Evolutionary conservation across 352 stramenopile species (phyloP).

Genomic region (Phytophthora megakarya): DNA sequence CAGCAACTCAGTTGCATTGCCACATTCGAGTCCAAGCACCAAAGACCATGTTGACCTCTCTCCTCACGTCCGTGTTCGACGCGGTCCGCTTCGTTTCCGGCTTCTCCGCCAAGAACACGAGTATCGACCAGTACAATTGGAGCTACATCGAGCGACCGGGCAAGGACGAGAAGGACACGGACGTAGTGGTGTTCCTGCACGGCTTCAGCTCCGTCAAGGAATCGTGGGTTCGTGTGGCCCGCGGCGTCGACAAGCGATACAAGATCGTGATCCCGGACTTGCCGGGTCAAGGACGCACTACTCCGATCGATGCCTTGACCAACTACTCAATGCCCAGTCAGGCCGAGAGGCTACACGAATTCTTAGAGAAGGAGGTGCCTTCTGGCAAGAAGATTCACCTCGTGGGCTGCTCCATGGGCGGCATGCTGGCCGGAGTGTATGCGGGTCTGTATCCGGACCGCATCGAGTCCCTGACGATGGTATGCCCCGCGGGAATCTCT

Average conservation of each 20-base stretch:
- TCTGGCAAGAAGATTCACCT: slow-evolving; percentile 68
- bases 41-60: slow-evolving; percentile 23
- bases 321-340: slow-evolving; percentile 65
- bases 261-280: slow-evolving; percentile 71
- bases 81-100: slow-evolving; percentile 57
- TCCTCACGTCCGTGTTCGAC: slow-evolving; percentile 53
- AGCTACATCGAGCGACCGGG: slow-evolving; percentile 69
- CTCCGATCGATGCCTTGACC: slow-evolving; percentile 44
- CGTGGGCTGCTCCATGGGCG: slow-evolving; percentile 78
- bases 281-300: slow-evolving; percentile 67
- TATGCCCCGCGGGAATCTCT: slow-evolving; percentile 72
- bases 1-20: slow-evolving; percentile 12
- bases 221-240: slow-evolving; percentile 61
- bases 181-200: slow-evolving; percentile 70
- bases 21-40: slow-evolving; percentile 8
- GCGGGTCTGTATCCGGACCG: slow-evolving; percentile 60
- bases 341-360: slow-evolving; percentile 56
- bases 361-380: slow-evolving; percentile 56
- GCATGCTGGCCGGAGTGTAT: slow-evolving; percentile 77
- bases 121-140: slow-evolving; percentile 66
- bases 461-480: slow-evolving; percentile 68
- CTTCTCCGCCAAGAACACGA: slow-evolving; percentile 50
- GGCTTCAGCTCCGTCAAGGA: slow-evolving; percentile 79
- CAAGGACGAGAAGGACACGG: slow-evolving; percentile 43
- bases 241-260: slow-evolving; percentile 55